A percentile compares a stretch with the other conserved stretches of the same genome.
Conservation (phyloP, 2,329 filamentous ascomycete species). For the Diplodia corticola region DNA sequence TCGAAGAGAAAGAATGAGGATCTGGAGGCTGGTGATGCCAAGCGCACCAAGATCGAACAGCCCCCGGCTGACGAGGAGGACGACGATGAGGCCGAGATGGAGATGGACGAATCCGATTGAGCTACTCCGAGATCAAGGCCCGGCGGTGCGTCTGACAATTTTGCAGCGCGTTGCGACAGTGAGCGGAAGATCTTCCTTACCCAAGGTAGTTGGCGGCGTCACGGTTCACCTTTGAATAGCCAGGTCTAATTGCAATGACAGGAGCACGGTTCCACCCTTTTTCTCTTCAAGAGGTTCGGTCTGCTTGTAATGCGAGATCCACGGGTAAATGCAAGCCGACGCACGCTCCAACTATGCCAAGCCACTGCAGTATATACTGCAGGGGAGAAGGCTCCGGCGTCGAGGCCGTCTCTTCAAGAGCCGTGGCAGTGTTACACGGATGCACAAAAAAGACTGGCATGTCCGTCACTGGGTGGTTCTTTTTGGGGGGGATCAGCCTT, state of each 20-base stretch:
- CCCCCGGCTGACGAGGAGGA: conserved; percentile 28
- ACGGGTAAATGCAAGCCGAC: conserved; percentile 74
- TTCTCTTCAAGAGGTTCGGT: conserved; percentile 14
- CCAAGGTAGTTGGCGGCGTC: conserved; percentile 20
- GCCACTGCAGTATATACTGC: conserved; percentile 82
- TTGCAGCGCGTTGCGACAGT: conserved; percentile 8
- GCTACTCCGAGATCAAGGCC: conserved; percentile 6
- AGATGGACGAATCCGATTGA: conserved; percentile 67
- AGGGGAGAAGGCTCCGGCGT: conserved; percentile 44
- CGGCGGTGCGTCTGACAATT: conserved; percentile 9
- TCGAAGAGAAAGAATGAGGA: conserved; percentile 65
- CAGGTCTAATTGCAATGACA: conserved; percentile 18
- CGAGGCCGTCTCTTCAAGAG: conserved; percentile 61
- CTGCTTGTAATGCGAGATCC: conserved; percentile 19
- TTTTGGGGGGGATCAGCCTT: conserved; percentile 4
- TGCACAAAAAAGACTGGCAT: conserved; percentile 86
- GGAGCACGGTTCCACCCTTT: conserved; percentile 8
- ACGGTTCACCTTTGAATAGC: conserved; percentile 14
- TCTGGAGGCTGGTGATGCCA: conserved; percentile 43
- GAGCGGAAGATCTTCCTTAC: conserved; percentile 5
- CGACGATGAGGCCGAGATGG: conserved; percentile 54
- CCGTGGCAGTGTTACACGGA: conserved; percentile 83
- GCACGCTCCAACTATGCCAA: conserved; percentile 79
- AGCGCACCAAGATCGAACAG: conserved; percentile 56
- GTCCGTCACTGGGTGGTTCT: conserved; percentile 82